Base-by-base conservation (phyloP, 441 rosid genomes). In the Brassica hybrid region DNA sequence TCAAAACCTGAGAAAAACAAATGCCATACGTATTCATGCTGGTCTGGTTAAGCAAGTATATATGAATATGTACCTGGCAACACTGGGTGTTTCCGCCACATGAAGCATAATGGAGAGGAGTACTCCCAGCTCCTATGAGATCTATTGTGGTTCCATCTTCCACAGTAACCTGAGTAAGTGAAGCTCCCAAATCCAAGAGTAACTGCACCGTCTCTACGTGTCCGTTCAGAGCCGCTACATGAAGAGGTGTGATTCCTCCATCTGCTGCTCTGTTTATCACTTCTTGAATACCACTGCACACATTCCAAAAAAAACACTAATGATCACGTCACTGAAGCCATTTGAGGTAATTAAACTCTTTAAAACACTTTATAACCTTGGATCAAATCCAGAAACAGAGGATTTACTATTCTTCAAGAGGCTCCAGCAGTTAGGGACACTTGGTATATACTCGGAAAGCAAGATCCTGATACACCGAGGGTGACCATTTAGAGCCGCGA, bases 91-190 rank as follows among this genome's bases (percentile, higher is more conserved):
- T 94, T 82, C 99, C 99, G 59, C 98, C 99, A 85, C 98, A 94
- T 48, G 99, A 96, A 79, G 97, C 99, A 78, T 94, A 94, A 80
- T 94, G 99, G 9, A 94, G 94, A 65, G 97, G 80, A 25, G 97
- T 86, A 86, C 98, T 93, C 79, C 96, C 98, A 27, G 98, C 89
- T 72, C 98, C 98, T 76, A 94, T 93, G 19, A 94, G 91, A 85
- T 94, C 99, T 60, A 93, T 91, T 23, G 97, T 91, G 38, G 90
- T 88, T 80, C 97, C 98, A 81, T 94, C 99, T 82, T 94, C 97
- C 66, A 87, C 78, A 14, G 97, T 93, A 76, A 91, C 89, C 80
- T 85, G 87, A 63, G 85, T 76, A 73, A 86, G 88, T 7, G 94
- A 88, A 78, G 97, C 97, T 80, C 99, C 98, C 64, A 94, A 81